Evolutionary conservation across 371 early-diverging fungal species (phyloP), one percentile per base, ranked within the genome.

Genomic region (Mucor saturninus): DNA sequence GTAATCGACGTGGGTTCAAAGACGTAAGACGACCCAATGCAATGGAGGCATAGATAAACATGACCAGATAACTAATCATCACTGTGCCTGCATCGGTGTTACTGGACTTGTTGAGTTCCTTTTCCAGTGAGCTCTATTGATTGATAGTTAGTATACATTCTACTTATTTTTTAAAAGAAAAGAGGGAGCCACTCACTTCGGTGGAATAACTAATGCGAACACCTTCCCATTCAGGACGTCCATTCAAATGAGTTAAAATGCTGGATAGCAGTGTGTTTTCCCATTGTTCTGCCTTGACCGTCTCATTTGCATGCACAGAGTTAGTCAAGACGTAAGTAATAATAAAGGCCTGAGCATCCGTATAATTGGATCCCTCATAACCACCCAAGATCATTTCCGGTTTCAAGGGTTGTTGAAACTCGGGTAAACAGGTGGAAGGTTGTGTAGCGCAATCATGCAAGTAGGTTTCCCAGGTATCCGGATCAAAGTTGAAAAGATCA

Each of bases 21-120:
- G 76, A 73, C 2, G 68, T 48, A 28, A 81, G 69, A 10, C 81
- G 75, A 15, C 90, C 90, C 14, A 92, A 73, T 2, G 92, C 86
- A 15, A 90, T 26, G 0, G 90, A 88, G 2, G 88, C 90, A 69
- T 92, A 92, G 28, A 89, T 55, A 62, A 92, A 90, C 92, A 92
- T 92, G 48, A 80, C 84, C 14, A 90, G 35, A 55, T 92, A 92
- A 37, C 85, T 85, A 48, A 91, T 69, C 11, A 83, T 62, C 9
- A 92, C 83, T 0, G 90, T 91, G 7, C 67, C 65, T 5, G 83
- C 75, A 64, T 92, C 89, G 0, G 91, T 87, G 54, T 89, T 86
- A 50, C 85, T 83, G 0, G 89, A 88, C 51, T 86, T 81, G 75
- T 86, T 87, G 14, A 90, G 64, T 59, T 91, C 92, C 13, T 71